Conservation (phyloP, 768 basidiomycete genomes). For the Suillus discolor region DNA sequence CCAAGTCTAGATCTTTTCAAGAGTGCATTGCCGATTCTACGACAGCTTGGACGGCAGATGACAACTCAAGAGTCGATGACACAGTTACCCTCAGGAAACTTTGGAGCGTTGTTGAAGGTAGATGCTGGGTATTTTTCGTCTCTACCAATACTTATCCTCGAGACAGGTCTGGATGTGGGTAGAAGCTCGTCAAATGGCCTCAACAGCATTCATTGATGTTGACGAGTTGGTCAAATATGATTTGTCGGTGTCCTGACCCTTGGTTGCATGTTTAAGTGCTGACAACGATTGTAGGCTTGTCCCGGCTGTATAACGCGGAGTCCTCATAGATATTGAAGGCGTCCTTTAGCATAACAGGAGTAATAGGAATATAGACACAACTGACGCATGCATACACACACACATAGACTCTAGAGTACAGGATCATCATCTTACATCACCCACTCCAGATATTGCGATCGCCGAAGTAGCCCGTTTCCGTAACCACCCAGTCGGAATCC, state of each 20-base stretch:
- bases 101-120: constrained; percentile 90
- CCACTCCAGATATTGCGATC: constrained; percentile 5
- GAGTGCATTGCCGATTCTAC: constrained; percentile 89
- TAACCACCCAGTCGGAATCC: not conserved
- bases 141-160: constrained; percentile 13
- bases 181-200: constrained; percentile 87
- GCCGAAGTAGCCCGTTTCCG: not conserved
- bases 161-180: constrained; percentile 88
- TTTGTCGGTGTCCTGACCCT: constrained; percentile 55
- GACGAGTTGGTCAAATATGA: constrained; percentile 90
- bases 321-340: not conserved
- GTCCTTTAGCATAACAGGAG: not conserved
- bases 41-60: constrained; percentile 92
- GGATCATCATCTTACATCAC: not conserved
- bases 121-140: not conserved
- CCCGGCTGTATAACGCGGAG: constrained; percentile 43
- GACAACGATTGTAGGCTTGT: constrained; percentile 43
- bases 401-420: not conserved
- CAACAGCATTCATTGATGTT: constrained; percentile 73
- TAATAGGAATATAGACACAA: constrained; percentile 6
- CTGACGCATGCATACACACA: not conserved
- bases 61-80: constrained; percentile 67
- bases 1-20: constrained; percentile 93
- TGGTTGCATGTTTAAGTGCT: constrained; percentile 11
- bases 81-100: constrained; percentile 65